Evolutionary conservation across 1,139 yeast species (phyloP).

Genomic region (Yamadazyma sp.): DNA sequence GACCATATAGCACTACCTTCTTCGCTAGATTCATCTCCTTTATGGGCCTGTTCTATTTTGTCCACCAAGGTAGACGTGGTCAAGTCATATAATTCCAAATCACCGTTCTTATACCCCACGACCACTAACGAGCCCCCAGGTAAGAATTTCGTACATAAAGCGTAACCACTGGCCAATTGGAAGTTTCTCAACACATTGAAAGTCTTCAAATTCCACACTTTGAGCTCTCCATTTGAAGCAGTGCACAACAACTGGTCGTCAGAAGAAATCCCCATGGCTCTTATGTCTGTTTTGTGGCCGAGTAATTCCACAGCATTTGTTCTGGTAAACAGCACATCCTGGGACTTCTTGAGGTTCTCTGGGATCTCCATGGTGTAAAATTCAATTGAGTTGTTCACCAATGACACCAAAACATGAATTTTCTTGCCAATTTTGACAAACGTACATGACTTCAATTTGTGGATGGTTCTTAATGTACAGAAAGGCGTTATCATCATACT

Average conservation of each 20-base stretch:
- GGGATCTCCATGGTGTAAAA: constrained; percentile 59
- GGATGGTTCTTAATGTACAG: constrained; percentile 55
- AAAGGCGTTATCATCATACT: constrained; percentile 64
- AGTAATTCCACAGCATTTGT: constrained; percentile 63
- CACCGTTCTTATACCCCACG: constrained; percentile 90
- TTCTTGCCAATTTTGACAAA: constrained; percentile 49
- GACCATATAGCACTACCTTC: constrained; percentile 86
- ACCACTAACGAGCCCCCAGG: constrained; percentile 91
- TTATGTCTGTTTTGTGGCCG: constrained; percentile 89
- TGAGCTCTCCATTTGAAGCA: constrained; percentile 86
- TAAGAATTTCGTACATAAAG: constrained; percentile 74
- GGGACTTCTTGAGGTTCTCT: constrained; percentile 41
- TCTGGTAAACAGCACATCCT: constrained; percentile 40
- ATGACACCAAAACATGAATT: constrained; percentile 61
- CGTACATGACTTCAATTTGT: constrained; percentile 56
- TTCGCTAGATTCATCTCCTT: constrained; percentile 22
- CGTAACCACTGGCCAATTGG: constrained; percentile 73
- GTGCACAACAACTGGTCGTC: constrained; percentile 83
- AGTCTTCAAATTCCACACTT: constrained; percentile 83
- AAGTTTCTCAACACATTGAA: constrained; percentile 79
- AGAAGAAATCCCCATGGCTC: constrained; percentile 83
- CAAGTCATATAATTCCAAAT: constrained; percentile 79
- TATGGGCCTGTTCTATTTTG: constrained; percentile 71
- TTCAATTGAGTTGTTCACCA: constrained; percentile 75
- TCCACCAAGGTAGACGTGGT: constrained; percentile 77